These are phyloP conservation scores for Podospora comata DNA, from an alignment of 495 filamentous ascomycete genomes.

Conservation along the genomic window DNA sequence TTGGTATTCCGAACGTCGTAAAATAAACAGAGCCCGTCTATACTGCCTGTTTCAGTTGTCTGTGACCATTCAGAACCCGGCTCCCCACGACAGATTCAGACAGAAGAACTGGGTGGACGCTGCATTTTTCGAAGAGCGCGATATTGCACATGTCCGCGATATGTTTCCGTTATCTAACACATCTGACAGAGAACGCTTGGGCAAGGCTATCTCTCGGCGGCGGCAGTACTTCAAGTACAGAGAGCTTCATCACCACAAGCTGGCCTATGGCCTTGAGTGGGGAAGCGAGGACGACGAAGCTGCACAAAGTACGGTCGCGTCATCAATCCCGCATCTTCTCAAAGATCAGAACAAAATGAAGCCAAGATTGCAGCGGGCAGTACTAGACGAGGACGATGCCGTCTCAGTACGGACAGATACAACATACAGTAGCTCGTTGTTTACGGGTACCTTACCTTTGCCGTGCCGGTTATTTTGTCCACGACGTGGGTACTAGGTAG, in stretches of 20 bases:
- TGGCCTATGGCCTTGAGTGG: constrained; percentile 13
- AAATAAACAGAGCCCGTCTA: constrained; percentile 31
- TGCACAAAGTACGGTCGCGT: neutral
- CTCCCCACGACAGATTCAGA: constrained; percentile 18
- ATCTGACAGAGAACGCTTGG: constrained; percentile 29
- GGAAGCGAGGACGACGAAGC: neutral
- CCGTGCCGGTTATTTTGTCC: too few species aligned
- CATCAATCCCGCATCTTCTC: neutral
- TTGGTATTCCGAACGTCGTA: constrained; percentile 29
- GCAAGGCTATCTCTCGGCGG: constrained; percentile 38
- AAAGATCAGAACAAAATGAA: neutral
- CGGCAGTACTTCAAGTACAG: constrained; percentile 42
- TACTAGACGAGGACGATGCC: neutral
- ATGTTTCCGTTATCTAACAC: neutral
- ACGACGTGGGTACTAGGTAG: too few species aligned
- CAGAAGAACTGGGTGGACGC: neutral
- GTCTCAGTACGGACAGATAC: neutral
- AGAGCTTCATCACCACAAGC: constrained; percentile 37
- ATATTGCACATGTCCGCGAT: constrained; percentile 15
- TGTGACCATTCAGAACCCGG: constrained; percentile 19
- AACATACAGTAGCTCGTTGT: neutral
- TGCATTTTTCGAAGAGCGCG: neutral
- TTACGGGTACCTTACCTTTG: neutral
- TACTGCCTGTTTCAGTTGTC: constrained; percentile 15
- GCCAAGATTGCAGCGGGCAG: too few species aligned